Evolutionary conservation across 495 filamentous ascomycete genomes (phyloP), one percentile per base, ranked within the genome.

Genomic region (Penicillium ochrochloron): DNA sequence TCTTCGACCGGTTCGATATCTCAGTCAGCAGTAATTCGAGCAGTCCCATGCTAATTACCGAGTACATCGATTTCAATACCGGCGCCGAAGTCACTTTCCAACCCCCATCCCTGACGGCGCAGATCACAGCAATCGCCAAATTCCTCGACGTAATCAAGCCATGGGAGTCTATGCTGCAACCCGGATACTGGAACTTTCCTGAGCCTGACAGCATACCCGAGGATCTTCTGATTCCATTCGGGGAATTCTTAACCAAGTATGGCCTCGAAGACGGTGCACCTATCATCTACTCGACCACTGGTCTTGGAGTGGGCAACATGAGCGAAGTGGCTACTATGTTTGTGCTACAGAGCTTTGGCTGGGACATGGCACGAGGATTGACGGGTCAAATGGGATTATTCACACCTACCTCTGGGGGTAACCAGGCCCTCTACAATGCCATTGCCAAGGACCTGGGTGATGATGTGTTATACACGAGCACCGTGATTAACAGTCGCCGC

Each of bases 171-270:
- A 69, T 76, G 60, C 39, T 78, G 23, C 67, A 75, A 3, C 78
- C 80, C 0, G 76, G 76, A 39, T 79, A 72, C 64, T 77, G 71
- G 73, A 72, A 75, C 19, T 76, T 80, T 50, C 76, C 78, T 4
- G 57, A 57, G 10, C 65, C 70, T 3, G 71, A 55, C 9, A 55
- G 65, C 25, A 74, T 84, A 53, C 82, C 81, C 14, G 70, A 70
- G 4, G 80, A 83, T 54, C 70, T 84, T 7, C 73, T 83, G 2
- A 67, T 83, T 53, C 76, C 80, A 0, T 83, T 78, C 56, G 70
- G 73, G 5, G 67, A 81, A 11, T 83, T 84, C 61, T 62, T 78
- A 41, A 72, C 62, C 41, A 82, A 81, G 60, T 74, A 83, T 70
- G 73, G 73, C 57, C 70, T 83, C n/a, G 70, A 76, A 50, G 74